Conservation (phyloP, 2,329 filamentous ascomycete species). For the Microdochium paspali region DNA sequence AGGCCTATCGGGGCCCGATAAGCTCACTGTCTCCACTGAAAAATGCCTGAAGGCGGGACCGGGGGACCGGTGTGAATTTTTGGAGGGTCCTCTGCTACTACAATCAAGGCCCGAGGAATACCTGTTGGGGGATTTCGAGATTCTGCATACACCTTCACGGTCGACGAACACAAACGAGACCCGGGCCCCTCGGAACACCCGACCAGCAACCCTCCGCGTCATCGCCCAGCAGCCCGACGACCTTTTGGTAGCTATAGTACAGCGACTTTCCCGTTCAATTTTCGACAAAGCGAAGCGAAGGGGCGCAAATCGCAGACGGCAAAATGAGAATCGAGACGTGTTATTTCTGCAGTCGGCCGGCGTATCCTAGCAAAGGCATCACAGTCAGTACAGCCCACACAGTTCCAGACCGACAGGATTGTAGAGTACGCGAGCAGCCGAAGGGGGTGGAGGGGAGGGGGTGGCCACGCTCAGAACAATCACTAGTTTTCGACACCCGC, state of each 20-base stretch:
- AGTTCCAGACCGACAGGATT: too few species aligned
- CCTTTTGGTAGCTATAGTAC: not conserved
- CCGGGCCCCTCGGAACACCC: not conserved
- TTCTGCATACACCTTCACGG: not conserved
- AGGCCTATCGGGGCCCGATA: not conserved
- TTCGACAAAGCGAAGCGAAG: not conserved
- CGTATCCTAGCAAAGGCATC: constrained; percentile 55
- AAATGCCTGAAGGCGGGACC: not conserved
- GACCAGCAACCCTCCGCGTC: not conserved
- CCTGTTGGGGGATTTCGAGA: not conserved
- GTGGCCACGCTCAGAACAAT: too few species aligned
- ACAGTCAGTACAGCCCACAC: constrained; percentile 35
- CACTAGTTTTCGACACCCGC: too few species aligned
- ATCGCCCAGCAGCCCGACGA: not conserved
- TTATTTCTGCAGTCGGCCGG: constrained; percentile 61
- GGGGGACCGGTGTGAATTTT: not conserved
- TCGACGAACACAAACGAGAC: not conserved
- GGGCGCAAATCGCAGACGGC: not conserved
- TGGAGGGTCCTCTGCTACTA: not conserved
- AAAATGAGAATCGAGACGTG: constrained; percentile 49
- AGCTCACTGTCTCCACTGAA: not conserved
- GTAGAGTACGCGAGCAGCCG: not conserved
- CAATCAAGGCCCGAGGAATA: not conserved
- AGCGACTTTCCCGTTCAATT: not conserved
- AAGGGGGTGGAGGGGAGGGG: not conserved